Conservation (phyloP, 106 monocot species). For the Dendrobium catenatum region DNA sequence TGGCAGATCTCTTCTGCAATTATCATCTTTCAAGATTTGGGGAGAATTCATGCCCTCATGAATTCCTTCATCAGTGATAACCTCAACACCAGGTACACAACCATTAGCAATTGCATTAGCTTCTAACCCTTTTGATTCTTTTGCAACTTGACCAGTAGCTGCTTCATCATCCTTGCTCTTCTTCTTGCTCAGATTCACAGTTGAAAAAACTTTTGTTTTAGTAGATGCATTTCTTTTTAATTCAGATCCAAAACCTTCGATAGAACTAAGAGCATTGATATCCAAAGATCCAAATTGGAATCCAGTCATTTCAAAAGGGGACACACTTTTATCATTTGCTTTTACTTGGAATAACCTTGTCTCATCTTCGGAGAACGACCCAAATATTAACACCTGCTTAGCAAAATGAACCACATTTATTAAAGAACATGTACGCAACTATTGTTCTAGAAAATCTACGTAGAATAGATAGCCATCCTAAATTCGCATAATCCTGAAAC, state of each 20-base stretch:
- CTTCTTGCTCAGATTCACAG: not conserved
- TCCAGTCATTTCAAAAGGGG: slow-evolving; percentile 15
- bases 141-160: slow-evolving; percentile 2
- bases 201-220: not conserved
- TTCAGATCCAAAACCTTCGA: slow-evolving; percentile 16
- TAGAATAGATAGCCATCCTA: not conserved
- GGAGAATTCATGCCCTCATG: not conserved
- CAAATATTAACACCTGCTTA: slow-evolving; percentile 65
- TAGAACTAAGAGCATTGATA: slow-evolving; percentile 26
- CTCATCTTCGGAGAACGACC: slow-evolving; percentile 84
- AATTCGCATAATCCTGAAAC: not conserved
- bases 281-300: slow-evolving; percentile 80
- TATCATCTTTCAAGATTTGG: not conserved
- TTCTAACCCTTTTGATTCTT: not conserved
- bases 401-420: slow-evolving; percentile 7
- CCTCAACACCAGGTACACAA: not conserved
- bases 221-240: not conserved
- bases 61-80: not conserved
- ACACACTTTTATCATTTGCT: slow-evolving; percentile 15
- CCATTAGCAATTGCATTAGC: not conserved
- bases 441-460: not conserved
- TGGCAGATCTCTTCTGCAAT: not conserved
- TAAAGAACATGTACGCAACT: not conserved
- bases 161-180: not conserved
- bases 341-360: slow-evolving; percentile 34